Evolutionary conservation across 345 rosid genomes (phyloP).

Genomic region (Tarenaya hassleriana): DNA sequence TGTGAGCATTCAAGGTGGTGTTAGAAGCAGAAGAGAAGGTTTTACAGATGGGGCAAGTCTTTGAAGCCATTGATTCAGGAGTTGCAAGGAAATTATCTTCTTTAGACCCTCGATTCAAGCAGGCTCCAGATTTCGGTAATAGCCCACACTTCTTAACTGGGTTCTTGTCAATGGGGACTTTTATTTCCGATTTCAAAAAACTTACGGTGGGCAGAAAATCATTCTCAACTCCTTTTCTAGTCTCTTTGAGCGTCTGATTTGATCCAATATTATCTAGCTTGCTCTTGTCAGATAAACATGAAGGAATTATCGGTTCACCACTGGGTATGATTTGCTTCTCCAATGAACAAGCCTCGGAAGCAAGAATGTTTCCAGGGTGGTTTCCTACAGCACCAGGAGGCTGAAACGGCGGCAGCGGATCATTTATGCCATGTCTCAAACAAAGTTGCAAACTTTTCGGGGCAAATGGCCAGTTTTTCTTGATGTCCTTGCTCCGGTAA

Average conservation of each 20-base stretch:
- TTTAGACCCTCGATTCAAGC: slow-evolving; percentile 35
- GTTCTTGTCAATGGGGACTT: slow-evolving; percentile 34
- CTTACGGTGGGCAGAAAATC: slow-evolving; percentile 45
- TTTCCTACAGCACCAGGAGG: slow-evolving; percentile 38
- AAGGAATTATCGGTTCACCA: background rate
- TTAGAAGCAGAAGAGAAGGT: slow-evolving; percentile 92
- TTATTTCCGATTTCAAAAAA: slow-evolving; percentile 49
- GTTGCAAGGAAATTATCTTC: slow-evolving; percentile 49
- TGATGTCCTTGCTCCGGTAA: slow-evolving; percentile 72
- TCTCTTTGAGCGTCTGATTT: slow-evolving; percentile 7
- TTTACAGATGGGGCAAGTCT: slow-evolving; percentile 99
- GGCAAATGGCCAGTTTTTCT: slow-evolving; percentile 90
- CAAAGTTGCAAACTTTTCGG: slow-evolving; percentile 68
- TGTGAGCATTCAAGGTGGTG: slow-evolving; percentile 97
- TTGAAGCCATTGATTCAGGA: slow-evolving; percentile 35
- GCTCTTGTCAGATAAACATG: no score
- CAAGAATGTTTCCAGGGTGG: slow-evolving; percentile 24
- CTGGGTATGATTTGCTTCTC: slow-evolving; percentile 11
- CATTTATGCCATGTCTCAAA: slow-evolving; percentile 74
- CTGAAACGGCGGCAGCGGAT: slow-evolving; percentile 85
- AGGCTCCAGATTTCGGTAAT: slow-evolving; percentile 58
- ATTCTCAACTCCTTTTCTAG: slow-evolving; percentile 31
- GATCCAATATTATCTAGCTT: slow-evolving; percentile 15
- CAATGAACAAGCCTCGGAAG: slow-evolving; percentile 25
- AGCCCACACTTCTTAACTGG: slow-evolving; percentile 61